These are phyloP conservation scores for Lachancea kluyveri DNA, from an alignment of 805 yeast genomes.

Conservation along the genomic window DNA sequence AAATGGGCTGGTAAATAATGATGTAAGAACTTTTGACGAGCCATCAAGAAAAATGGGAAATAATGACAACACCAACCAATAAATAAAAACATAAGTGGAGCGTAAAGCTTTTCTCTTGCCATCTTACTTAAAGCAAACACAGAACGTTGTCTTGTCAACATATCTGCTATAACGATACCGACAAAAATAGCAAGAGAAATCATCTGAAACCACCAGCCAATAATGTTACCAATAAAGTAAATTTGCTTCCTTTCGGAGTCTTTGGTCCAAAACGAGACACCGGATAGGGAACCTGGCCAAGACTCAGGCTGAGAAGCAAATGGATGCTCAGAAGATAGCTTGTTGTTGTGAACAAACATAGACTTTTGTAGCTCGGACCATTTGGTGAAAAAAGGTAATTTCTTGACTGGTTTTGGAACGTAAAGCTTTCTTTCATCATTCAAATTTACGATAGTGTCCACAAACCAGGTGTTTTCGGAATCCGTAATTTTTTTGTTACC, in stretches of 20 bases:
- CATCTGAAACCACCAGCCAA: conserved; percentile 87
- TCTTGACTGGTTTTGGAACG: conserved; percentile 56
- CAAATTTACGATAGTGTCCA: conserved; percentile 64
- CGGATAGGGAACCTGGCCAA: conserved; percentile 87
- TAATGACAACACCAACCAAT: conserved; percentile 86
- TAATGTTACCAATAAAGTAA: conserved; percentile 80
- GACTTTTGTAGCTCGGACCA: conserved; percentile 83
- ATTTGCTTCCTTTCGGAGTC: conserved; percentile 63
- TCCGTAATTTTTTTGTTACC: conserved; percentile 83
- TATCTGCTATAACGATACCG: conserved; percentile 66
- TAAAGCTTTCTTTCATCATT: conserved; percentile 57
- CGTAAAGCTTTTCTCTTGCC: conserved; percentile 67
- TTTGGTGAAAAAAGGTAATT: conserved; percentile 70
- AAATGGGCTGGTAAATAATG: conserved; percentile 95
- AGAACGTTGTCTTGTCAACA: conserved; percentile 70
- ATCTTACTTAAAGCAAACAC: conserved; percentile 47
- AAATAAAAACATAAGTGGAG: conserved; percentile 77
- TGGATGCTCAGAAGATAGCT: conserved; percentile 83
- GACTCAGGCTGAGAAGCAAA: conserved; percentile 86
- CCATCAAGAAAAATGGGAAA: conserved; percentile 87
- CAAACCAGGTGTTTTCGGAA: conserved; percentile 62
- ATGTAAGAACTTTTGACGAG: conserved; percentile 87
- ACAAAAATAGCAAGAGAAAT: conserved; percentile 54
- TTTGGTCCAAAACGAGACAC: conserved; percentile 96
- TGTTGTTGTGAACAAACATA: conserved; percentile 92